Conservation (phyloP, 202 grass and related monocot species). For the Panicum hallii region DNA sequence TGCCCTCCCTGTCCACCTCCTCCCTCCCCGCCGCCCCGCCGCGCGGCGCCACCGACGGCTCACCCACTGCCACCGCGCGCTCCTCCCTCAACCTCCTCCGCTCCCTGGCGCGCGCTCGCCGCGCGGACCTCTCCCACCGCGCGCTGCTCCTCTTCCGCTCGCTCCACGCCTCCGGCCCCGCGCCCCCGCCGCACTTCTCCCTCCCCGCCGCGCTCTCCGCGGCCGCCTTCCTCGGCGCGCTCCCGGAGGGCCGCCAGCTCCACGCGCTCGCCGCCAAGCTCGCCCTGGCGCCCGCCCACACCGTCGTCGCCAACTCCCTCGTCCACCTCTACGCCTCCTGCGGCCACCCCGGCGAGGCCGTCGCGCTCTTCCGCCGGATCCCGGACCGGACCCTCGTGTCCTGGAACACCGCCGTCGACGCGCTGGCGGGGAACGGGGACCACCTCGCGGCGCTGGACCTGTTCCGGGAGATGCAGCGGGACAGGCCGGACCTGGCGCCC, state of each 20-base stretch:
- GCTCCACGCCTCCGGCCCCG: conserved; percentile 38
- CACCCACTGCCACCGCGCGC: neutral
- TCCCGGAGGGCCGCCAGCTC: conserved; percentile 74
- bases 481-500: conserved; percentile 29
- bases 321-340: conserved; percentile 91
- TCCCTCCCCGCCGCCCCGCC: neutral
- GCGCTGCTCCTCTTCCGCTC: conserved; percentile 71
- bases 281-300: conserved; percentile 37
- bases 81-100: conserved; percentile 61
- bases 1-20: conserved; percentile 7
- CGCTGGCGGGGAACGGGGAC: conserved; percentile 67
- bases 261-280: conserved; percentile 81
- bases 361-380: conserved; percentile 71
- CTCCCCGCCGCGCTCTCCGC: conserved; percentile 73
- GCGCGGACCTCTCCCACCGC: conserved; percentile 57
- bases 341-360: conserved; percentile 43
- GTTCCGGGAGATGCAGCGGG: conserved; percentile 70
- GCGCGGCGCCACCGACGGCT: neutral
- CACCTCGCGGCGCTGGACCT: conserved; percentile 63
- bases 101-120: conserved; percentile 65
- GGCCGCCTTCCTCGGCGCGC: conserved; percentile 65
- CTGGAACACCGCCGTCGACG: conserved; percentile 85
- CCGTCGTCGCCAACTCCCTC: conserved; percentile 79
- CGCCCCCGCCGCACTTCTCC: conserved; percentile 49
- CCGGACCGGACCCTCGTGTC: conserved; percentile 62